Evolutionary conservation across 805 yeast species (phyloP), one percentile per base, ranked within the genome.

Genomic region (Candida succiphila): DNA sequence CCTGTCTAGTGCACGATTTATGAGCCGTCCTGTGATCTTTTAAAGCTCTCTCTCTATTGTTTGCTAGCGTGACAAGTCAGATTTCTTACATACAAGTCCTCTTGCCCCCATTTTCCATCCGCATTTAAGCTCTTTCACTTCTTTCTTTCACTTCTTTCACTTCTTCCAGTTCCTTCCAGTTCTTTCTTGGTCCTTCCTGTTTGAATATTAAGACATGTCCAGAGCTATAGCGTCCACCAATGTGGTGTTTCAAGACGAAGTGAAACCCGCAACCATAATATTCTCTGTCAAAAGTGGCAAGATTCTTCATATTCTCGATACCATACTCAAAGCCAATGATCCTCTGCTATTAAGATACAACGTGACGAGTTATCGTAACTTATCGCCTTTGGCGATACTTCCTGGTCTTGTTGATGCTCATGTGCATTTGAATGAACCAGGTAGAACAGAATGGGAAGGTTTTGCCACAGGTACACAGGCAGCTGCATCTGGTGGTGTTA

Each of bases 381-480:
- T 78, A 4, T 63, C 80, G 3, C 86, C 88, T 1, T 53, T 62
- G 16, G 72, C 71, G 22, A 67, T 88, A 10, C 62, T 89, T 63
- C 96, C 97, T 0, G 97, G 97, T 0, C 67, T 88, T 21, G 94
- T 88, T 4, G 97, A 88, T 50, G 72, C 95, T 5, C 97, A 88
- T 54, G 97, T 88, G 18, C 97, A 88, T 50, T 61, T 88, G 45
- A 89, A 89, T 54, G 97, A 89, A 49, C 96, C 97, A 0, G 97
- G 97, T n/a, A 65, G 96, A 45, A 88, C 96, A 1, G 95, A 87
- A 41, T 88, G 97, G 97, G 97, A 88, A 57, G 97, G 97, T 2
- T 88, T 89, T 53, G 95, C 78, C n/a, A 81, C 95, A 0, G 97
- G 97, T 0, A 88, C 97, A 0, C 78, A 79, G 51, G 83, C 95